These are phyloP conservation scores for Trametes versicolor DNA, from an alignment of 1,284 basidiomycete genomes.

Conservation along the genomic window DNA sequence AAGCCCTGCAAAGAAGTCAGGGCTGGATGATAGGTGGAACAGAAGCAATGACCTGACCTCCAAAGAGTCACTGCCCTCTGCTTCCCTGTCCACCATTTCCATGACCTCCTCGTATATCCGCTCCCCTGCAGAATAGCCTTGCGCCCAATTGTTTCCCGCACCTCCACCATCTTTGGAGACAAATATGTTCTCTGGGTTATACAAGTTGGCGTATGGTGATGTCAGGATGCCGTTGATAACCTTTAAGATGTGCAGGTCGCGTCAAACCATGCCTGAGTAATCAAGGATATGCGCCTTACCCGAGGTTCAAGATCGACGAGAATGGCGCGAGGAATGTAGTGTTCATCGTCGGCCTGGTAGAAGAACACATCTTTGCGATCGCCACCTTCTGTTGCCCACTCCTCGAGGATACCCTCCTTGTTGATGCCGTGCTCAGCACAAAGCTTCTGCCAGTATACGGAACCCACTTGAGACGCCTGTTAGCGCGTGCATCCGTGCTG, in stretches of 20 bases:
- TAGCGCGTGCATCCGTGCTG: conserved; percentile 28
- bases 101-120: conserved; percentile 96
- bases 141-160: conserved; percentile 99
- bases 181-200: conserved; percentile 99
- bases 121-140: conserved; percentile 92
- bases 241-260: conserved; percentile 51
- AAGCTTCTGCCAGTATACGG: conserved; percentile 94
- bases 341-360: conserved; percentile 99
- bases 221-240: conserved; percentile 96
- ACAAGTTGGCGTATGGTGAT: conserved; percentile 93
- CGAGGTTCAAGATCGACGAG: conserved; percentile 98
- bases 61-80: conserved; percentile 97
- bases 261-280: not conserved
- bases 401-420: conserved; percentile 92
- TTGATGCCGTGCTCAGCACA: conserved; percentile 97
- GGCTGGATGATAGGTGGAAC: not conserved
- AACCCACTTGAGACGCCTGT: conserved; percentile 70
- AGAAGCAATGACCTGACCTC: conserved; percentile 71
- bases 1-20: conserved; percentile 79
- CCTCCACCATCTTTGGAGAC: conserved; percentile 96
- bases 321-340: conserved; percentile 97
- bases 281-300: conserved; percentile 57
- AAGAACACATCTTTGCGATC: conserved; percentile 99
- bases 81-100: conserved; percentile 99
- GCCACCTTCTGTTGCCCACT: conserved; percentile 93